Evolutionary conservation across 2,329 filamentous ascomycete genomes (phyloP).

Genomic region (Alternaria ventricosa): DNA sequence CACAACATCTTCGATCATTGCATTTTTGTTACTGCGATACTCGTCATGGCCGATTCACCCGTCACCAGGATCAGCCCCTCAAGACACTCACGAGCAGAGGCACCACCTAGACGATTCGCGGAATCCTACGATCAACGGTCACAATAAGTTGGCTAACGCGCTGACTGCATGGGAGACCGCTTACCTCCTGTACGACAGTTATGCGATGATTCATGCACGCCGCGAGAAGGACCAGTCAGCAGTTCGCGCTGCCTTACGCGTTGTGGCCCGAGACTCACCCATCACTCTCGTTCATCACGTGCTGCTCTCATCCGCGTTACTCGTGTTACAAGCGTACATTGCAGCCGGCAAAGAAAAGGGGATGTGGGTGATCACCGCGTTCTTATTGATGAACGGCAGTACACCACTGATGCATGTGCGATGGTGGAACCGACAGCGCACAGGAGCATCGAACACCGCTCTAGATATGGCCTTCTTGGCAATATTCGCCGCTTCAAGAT

Average conservation of each 20-base stretch:
- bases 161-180: background rate
- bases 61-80: background rate
- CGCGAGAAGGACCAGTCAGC: background rate
- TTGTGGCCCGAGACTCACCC: background rate
- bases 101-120: background rate
- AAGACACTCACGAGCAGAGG: background rate
- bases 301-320: background rate
- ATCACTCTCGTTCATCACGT: background rate
- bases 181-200: background rate
- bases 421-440: background rate
- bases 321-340: background rate
- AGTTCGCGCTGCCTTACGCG: background rate
- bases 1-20: background rate
- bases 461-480: background rate
- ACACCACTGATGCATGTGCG: background rate
- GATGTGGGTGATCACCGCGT: background rate
- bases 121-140: background rate
- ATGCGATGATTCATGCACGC: background rate
- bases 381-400: background rate
- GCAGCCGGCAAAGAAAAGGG: background rate
- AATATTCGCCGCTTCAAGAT: background rate
- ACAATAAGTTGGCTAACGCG: background rate
- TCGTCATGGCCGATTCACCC: background rate
- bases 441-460: background rate
- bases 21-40: background rate